A percentile compares a stretch with the other conserved stretches of the same genome.
Evolutionary conservation across 768 basidiomycete species (phyloP).

Genomic region (Strobilomyces echinocephalus): DNA sequence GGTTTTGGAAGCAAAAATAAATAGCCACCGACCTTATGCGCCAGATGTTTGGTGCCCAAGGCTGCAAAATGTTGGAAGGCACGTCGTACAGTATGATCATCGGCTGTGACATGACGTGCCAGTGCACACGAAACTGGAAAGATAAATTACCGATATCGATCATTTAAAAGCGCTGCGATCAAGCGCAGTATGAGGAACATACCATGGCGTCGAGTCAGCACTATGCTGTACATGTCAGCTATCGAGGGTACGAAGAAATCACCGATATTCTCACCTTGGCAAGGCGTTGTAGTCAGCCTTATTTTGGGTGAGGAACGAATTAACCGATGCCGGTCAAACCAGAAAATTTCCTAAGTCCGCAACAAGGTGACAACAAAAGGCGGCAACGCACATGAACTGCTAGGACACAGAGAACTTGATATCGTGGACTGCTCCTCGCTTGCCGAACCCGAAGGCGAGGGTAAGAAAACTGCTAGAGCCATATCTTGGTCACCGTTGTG

Average conservation of each 20-base stretch:
- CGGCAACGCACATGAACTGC: slow-evolving; percentile 6
- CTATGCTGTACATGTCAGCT: slow-evolving; percentile 10
- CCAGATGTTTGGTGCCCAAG: slow-evolving; percentile 80
- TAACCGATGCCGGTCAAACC: slow-evolving; percentile 6
- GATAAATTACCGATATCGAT: background rate
- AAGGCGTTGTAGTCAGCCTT: background rate
- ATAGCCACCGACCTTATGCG: slow-evolving; percentile 48
- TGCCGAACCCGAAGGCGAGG: background rate
- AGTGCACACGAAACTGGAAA: background rate
- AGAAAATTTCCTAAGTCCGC: background rate
- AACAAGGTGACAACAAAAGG: slow-evolving; percentile 2
- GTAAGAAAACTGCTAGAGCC: too few species aligned
- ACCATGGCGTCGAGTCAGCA: background rate
- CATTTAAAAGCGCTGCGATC: slow-evolving; percentile 8
- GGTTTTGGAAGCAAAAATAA: background rate
- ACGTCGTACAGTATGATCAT: slow-evolving; percentile 65
- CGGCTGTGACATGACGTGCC: slow-evolving; percentile 39
- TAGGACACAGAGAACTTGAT: background rate
- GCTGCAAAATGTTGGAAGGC: slow-evolving; percentile 52
- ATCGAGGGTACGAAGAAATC: slow-evolving; percentile 9
- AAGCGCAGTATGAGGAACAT: background rate
- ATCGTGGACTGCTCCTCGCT: background rate
- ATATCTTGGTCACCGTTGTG: background rate
- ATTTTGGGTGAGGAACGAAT: background rate
- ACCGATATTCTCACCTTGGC: slow-evolving; percentile 11